phyloP scores from a whole-genome alignment of 2,329 filamentous ascomycete genomes.

The Pseudogymnoascus sp. region DNA sequence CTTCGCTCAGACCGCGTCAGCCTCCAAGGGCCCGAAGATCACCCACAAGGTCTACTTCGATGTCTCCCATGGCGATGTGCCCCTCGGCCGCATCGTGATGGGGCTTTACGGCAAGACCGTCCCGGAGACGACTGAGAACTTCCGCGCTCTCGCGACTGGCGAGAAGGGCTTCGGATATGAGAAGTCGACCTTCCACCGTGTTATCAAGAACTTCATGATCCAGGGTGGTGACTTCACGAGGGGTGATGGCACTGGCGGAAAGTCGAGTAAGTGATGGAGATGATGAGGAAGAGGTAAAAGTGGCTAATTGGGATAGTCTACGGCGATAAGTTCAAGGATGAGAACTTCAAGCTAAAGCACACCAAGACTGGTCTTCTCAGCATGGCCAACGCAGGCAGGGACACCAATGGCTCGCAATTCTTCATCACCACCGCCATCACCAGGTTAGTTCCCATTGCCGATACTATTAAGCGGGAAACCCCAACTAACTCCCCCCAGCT shows the following conservation, averaged over 20 bases:
- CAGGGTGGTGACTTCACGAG: slow-evolving; percentile 85
- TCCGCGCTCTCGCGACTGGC: slow-evolving; percentile 72
- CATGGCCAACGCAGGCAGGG: slow-evolving; percentile 78
- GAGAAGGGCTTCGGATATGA: slow-evolving; percentile 82
- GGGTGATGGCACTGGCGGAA: slow-evolving; percentile 74
- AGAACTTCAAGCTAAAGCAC: slow-evolving; percentile 96
- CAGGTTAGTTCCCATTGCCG: slow-evolving; percentile 42
- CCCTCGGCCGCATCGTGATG: slow-evolving; percentile 67
- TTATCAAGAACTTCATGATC: slow-evolving; percentile 89
- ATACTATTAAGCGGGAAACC: neutral
- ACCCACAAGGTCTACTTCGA: slow-evolving; percentile 93
- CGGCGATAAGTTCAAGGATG: slow-evolving; percentile 73
- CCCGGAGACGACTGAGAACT: slow-evolving; percentile 67
- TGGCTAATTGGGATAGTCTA: slow-evolving; percentile 51
- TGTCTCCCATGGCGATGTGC: slow-evolving; percentile 67
- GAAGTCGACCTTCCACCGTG: slow-evolving; percentile 78
- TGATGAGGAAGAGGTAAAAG: neutral
- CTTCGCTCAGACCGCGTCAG: slow-evolving; percentile 67
- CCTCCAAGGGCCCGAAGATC: slow-evolving; percentile 84
- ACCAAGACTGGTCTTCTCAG: slow-evolving; percentile 74
- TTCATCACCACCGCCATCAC: slow-evolving; percentile 83
- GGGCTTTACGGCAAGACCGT: slow-evolving; percentile 84
- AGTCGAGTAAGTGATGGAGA: slow-evolving; percentile 57
- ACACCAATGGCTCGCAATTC: slow-evolving; percentile 86
- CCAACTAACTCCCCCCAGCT: slow-evolving; percentile 39